Conservation (phyloP, 768 basidiomycete genomes). For the Galerina sulciceps region DNA sequence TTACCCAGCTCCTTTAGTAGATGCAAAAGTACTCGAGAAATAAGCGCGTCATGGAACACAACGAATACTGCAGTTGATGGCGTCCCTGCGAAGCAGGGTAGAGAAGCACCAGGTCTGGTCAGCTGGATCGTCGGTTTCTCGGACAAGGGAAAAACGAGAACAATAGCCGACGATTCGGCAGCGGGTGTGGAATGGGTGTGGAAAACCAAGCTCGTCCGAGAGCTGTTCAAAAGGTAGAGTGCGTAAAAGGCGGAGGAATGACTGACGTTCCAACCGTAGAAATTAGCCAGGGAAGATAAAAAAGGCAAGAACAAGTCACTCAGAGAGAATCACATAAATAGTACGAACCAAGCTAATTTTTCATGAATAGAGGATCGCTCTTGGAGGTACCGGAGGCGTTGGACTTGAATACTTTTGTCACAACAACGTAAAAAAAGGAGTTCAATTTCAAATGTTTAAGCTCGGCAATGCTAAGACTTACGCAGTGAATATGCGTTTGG, state of each 20-base stretch:
- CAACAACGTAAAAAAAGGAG: background rate
- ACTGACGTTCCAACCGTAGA: slow-evolving; percentile 7
- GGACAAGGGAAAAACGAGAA: no score
- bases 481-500: slow-evolving; percentile 1
- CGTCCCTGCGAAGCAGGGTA: background rate
- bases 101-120: background rate
- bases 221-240: background rate
- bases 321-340: background rate
- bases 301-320: no score
- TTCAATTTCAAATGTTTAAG: slow-evolving; percentile 9
- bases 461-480: slow-evolving; percentile 14
- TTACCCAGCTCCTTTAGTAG: no score
- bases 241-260: background rate
- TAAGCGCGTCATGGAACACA: no score
- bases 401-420: background rate
- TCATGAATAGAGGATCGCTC: background rate
- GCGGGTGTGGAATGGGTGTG: no score
- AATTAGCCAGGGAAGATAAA: background rate
- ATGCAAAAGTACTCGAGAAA: no score
- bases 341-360: background rate
- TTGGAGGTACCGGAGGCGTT: background rate
- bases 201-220: background rate
- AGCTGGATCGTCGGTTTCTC: background rate
- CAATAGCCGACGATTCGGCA: background rate
- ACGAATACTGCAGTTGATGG: background rate